Percentiles rank a stretch among this genome's conserved stretches.
Conservation (phyloP, 352 stramenopile genomes). For the Pythium rishiriense region DNA sequence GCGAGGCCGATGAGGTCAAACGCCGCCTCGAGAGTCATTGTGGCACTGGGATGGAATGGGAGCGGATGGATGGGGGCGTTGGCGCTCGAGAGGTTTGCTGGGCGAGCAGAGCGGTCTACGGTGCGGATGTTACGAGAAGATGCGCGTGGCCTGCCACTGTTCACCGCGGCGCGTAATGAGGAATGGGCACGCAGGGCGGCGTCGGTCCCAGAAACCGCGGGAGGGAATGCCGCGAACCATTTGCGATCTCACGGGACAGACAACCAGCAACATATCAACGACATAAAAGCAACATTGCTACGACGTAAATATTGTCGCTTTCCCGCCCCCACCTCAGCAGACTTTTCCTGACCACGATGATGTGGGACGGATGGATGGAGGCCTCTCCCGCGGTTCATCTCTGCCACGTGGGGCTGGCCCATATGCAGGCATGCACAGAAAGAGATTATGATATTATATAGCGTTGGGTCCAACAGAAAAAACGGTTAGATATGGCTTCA, state of each 20-base stretch:
- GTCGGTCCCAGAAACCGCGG: neutral
- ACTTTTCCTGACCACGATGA: neutral
- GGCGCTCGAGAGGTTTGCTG: too few species aligned
- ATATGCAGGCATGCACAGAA: neutral
- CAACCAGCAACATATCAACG: neutral
- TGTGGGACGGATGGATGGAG: neutral
- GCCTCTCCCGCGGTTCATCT: neutral
- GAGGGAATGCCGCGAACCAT: neutral
- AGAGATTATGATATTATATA: too few species aligned
- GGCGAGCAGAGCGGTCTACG: neutral
- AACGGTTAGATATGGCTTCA: neutral
- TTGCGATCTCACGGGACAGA: neutral
- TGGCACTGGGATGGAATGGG: neutral
- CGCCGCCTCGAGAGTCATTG: constrained; percentile 22
- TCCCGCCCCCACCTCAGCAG: neutral
- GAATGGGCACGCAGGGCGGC: neutral
- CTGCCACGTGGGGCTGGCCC: too few species aligned
- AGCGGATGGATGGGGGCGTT: too few species aligned
- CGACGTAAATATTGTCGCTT: neutral
- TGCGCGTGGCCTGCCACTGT: neutral
- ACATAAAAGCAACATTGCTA: neutral
- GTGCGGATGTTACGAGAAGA: neutral
- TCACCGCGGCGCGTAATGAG: neutral
- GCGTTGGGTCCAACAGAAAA: neutral
- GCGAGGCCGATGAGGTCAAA: constrained; percentile 57